phyloP scores from a whole-genome alignment of 768 basidiomycete species.

The Krasilnikovozyma curviuscula region DNA sequence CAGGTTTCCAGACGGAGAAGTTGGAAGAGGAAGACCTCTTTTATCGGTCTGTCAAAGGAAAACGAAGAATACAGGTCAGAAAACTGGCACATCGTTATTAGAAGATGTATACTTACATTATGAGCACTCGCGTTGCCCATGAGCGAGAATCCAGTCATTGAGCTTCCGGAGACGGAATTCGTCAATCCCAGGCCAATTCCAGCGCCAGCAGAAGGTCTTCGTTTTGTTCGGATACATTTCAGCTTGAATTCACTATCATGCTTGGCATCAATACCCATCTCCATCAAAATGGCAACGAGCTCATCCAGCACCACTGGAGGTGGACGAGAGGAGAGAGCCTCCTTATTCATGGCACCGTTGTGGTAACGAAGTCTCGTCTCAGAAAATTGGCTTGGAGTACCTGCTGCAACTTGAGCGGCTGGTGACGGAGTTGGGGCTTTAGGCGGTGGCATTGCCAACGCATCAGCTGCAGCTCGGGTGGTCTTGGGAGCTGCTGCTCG shows the following conservation, averaged over 20 bases:
- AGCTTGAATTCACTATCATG: conserved; percentile 80
- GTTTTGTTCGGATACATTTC: conserved; percentile 61
- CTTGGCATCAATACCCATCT: conserved; percentile 79
- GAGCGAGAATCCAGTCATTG: conserved; percentile 8
- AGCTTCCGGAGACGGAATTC: conserved; percentile 7
- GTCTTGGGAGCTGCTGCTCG: conserved; percentile 3
- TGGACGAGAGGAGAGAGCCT: conserved; percentile 60
- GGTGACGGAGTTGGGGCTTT: conserved; percentile 32
- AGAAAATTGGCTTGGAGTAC: conserved; percentile 29
- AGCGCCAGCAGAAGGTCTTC: conserved; percentile 31
- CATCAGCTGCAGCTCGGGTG: conserved; percentile 1
- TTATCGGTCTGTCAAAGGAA: conserved; percentile 48
- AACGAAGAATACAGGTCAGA: background rate
- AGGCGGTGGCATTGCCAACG: conserved; percentile 9
- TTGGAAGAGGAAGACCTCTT: conserved; percentile 68
- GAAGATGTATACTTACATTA: background rate
- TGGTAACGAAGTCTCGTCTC: conserved; percentile 48
- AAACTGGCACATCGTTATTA: background rate
- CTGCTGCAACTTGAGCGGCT: conserved; percentile 28
- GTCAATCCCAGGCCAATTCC: conserved; percentile 31
- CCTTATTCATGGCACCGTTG: conserved; percentile 79
- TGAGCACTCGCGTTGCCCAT: conserved; percentile 5
- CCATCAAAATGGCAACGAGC: conserved; percentile 54
- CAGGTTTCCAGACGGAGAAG: conserved; percentile 41
- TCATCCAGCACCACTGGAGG: conserved; percentile 79